Conservation (phyloP, 805 yeast species). For the Tetrapisispora nanseiensis region DNA sequence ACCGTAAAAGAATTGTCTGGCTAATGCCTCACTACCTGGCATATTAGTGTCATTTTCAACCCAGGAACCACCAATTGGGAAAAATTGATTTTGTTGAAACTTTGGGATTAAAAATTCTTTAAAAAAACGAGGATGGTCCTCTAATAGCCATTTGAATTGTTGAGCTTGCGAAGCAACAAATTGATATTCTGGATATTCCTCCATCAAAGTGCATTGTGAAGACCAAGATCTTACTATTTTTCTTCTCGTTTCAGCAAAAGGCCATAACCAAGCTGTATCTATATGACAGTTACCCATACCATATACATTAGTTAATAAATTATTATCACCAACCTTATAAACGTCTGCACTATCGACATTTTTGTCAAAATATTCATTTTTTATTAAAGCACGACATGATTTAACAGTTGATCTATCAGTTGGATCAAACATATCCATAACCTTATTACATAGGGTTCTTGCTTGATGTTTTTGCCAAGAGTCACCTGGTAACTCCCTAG, state of each 20-base stretch:
- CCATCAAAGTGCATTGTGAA: conserved; percentile 75
- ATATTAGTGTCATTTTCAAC: conserved; percentile 94
- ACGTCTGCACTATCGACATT: conserved; percentile 59
- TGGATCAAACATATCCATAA: conserved; percentile 78
- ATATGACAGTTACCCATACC: conserved; percentile 94
- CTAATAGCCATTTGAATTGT: conserved; percentile 84
- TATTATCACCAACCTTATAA: conserved; percentile 34
- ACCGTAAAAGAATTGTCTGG: conserved; percentile 82
- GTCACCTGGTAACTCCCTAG: conserved; percentile 69
- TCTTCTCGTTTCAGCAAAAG: conserved; percentile 92
- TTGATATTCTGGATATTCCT: conserved; percentile 82
- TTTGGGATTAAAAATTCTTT: conserved; percentile 49
- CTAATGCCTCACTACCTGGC: conserved; percentile 88
- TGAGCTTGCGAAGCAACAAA: conserved; percentile 96
- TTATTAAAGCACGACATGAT: conserved; percentile 59
- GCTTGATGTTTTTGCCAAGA: conserved; percentile 82
- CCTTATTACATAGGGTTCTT: conserved; percentile 63
- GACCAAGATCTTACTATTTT: conserved; percentile 94
- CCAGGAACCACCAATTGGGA: conserved; percentile 96
- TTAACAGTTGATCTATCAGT: conserved; percentile 46
- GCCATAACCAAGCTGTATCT: conserved; percentile 99
- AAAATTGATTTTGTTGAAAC: conserved; percentile 60
- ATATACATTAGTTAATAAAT: conserved; percentile 47
- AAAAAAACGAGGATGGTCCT: conserved; percentile 79
- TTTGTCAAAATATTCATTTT: conserved; percentile 48